Evolutionary conservation across 345 rosid genomes (phyloP).

Genomic region (Arabidopsis suecica): DNA sequence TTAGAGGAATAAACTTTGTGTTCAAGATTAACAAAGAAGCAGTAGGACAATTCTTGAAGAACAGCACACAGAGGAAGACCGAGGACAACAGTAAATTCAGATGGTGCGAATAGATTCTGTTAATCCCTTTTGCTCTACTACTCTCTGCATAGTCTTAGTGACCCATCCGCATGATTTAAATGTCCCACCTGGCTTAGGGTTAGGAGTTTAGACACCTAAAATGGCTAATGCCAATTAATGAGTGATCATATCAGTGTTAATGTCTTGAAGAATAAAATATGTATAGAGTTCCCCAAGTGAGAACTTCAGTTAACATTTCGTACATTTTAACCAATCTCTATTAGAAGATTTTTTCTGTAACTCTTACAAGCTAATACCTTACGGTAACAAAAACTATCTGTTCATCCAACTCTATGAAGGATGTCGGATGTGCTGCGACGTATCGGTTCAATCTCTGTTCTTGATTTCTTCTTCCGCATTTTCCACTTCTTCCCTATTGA

Average conservation of each 20-base stretch:
- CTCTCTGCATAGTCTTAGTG: constrained; percentile 22
- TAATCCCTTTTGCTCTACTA: constrained; percentile 3
- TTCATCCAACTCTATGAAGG: not conserved
- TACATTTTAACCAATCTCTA: not conserved
- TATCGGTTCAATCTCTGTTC: not conserved
- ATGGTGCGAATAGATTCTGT: constrained; percentile 48
- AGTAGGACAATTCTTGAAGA: constrained; percentile 52
- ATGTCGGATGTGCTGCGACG: not conserved
- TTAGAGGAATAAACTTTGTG: constrained; percentile 59
- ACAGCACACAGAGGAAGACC: constrained; percentile 35
- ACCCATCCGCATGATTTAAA: constrained; percentile 20
- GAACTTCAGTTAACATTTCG: not conserved
- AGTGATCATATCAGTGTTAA: constrained; percentile 13
- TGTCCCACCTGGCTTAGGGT: not conserved
- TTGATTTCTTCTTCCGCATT: not conserved
- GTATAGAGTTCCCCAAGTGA: constrained; percentile 5
- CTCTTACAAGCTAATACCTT: not conserved
- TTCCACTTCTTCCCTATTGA: not conserved
- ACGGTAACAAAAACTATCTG: not conserved
- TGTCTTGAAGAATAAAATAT: constrained; percentile 4
- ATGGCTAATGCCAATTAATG: not conserved
- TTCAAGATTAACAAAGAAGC: constrained; percentile 63
- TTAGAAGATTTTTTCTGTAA: not conserved
- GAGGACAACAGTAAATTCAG: constrained; percentile 46
- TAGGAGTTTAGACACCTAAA: constrained; percentile 16